A percentile compares a stretch with the other conserved stretches of the same genome.
phyloP scores from a whole-genome alignment of 352 stramenopile species.

The Thraustochytrium striatum region DNA sequence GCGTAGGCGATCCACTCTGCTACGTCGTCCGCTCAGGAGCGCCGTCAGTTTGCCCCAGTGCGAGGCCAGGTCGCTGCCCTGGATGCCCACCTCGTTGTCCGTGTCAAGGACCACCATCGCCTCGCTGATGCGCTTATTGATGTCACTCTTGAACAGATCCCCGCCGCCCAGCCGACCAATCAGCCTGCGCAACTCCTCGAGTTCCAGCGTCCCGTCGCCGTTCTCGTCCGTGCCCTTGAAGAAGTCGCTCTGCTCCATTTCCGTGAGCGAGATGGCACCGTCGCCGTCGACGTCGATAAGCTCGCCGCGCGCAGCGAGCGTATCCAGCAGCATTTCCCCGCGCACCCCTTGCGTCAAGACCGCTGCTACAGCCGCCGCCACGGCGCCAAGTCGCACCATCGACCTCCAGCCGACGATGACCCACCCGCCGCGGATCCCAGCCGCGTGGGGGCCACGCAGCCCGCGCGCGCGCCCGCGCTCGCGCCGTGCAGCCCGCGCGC shows the following conservation, averaged over 20 bases:
- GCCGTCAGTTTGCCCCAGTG: constrained; percentile 26
- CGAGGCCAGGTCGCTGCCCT: neutral
- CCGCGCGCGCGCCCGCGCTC: too few species aligned
- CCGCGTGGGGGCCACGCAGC: too few species aligned
- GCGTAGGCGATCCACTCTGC: constrained; percentile 34
- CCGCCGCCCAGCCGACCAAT: neutral
- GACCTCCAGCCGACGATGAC: too few species aligned
- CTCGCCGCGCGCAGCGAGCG: neutral
- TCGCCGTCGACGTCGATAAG: constrained; percentile 5
- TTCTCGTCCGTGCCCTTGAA: neutral
- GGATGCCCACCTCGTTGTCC: neutral
- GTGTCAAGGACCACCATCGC: neutral
- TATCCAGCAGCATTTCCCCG: too few species aligned
- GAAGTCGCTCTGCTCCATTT: neutral
- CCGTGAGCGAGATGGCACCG: neutral
- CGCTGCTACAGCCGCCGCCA: too few species aligned
- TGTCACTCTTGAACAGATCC: neutral
- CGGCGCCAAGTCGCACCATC: too few species aligned
- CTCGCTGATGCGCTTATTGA: neutral
- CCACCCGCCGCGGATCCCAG: too few species aligned
- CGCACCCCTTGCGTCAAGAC: too few species aligned
- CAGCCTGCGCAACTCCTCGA: neutral
- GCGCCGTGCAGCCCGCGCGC: too few species aligned
- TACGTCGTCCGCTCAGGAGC: constrained; percentile 24
- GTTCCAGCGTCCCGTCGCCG: neutral